A percentile compares a stretch with the other conserved stretches of the same genome.
Conservation (phyloP, 192 early-diverging fungal genomes). For the Allomyces macrogynus region DNA sequence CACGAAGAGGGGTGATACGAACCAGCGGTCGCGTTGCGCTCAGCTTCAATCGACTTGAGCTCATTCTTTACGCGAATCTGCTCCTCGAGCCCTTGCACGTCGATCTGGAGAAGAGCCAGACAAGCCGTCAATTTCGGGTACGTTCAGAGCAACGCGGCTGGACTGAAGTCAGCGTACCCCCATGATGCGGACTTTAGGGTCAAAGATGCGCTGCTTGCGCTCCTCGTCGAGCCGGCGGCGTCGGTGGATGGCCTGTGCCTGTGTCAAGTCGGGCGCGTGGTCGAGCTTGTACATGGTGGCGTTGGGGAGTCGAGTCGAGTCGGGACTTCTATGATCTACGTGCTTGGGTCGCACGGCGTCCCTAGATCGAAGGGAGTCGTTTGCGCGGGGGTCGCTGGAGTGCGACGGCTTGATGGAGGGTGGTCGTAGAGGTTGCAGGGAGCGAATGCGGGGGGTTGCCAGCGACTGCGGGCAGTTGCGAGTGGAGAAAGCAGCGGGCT, state of each 20-base stretch:
- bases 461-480: no score
- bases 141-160: no score
- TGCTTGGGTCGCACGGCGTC: no score
- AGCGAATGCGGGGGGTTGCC: no score
- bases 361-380: no score
- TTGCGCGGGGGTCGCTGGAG: constrained; percentile 5
- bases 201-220: constrained; percentile 31
- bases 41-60: constrained; percentile 15
- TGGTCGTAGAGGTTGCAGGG: no score
- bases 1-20: no score
- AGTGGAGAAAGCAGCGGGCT: constrained; percentile 14
- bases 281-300: constrained; percentile 34
- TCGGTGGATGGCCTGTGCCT: constrained; percentile 26
- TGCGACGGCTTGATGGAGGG: no score
- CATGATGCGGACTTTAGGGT: constrained; percentile 27
- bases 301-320: no score
- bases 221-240: constrained; percentile 29
- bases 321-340: no score
- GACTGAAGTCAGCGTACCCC: constrained; percentile 14
- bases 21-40: constrained; percentile 25
- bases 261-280: constrained; percentile 20
- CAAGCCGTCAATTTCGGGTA: background rate
- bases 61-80: constrained; percentile 32
- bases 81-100: constrained; percentile 27
- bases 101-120: constrained; percentile 14